Percentiles rank a stretch among this genome's conserved stretches.
Conservation (phyloP, 805 yeast species). For the Candida patagonica region DNA sequence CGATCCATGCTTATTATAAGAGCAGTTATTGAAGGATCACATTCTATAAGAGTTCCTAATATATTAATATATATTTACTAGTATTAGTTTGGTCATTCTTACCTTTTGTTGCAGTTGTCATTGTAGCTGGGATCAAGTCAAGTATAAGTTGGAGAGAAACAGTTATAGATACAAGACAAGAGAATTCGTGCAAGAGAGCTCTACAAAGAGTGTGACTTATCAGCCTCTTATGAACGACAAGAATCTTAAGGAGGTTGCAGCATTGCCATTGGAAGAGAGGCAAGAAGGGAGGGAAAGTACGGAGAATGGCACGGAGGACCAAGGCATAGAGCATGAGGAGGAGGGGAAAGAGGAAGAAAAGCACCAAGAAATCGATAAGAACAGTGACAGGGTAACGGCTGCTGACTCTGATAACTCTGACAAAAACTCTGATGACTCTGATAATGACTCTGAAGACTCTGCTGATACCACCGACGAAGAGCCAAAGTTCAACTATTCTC, state of each 20-base stretch:
- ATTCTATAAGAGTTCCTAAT: slow-evolving; percentile 8
- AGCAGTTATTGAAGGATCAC: slow-evolving; percentile 92
- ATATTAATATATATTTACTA: neutral
- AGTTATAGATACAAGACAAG: no score
- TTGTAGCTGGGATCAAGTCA: no score
- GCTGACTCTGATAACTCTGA: slow-evolving; percentile 21
- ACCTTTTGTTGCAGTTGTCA: slow-evolving; percentile 23
- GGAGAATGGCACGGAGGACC: slow-evolving; percentile 4
- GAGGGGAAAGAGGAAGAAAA: neutral
- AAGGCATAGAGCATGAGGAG: slow-evolving; percentile 1
- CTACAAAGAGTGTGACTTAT: no score
- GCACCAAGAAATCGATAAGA: neutral
- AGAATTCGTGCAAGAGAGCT: no score
- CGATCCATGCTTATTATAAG: slow-evolving; percentile 76
- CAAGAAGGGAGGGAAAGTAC: neutral
- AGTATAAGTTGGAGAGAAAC: no score
- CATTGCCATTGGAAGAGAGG: neutral
- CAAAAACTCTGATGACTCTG: slow-evolving; percentile 16
- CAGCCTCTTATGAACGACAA: no score
- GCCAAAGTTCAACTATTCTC: slow-evolving; percentile 54
- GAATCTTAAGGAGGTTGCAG: neutral
- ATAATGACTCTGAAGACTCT: slow-evolving; percentile 26
- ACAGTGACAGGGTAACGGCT: slow-evolving; percentile 5
- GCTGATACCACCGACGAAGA: slow-evolving; percentile 28
- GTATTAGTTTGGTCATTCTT: slow-evolving; percentile 23